Evolutionary conservation across 2,329 filamentous ascomycete genomes (phyloP).

Genomic region (Colletotrichum liaoningense): DNA sequence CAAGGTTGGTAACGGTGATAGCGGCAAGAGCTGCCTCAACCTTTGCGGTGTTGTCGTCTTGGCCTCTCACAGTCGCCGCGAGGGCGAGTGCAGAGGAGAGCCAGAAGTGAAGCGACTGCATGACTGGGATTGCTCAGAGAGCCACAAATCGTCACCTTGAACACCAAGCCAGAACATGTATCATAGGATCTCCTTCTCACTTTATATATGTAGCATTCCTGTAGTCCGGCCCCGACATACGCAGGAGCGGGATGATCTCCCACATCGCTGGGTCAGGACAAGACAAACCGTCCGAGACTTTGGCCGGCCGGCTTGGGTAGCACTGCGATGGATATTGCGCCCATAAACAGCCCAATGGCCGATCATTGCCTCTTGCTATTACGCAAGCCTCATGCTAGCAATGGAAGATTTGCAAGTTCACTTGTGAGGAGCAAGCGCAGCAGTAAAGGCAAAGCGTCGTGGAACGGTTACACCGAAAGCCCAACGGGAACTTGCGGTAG

Average conservation of each 20-base stretch:
- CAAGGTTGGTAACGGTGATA: slow-evolving; percentile 46
- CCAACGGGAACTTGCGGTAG: slow-evolving; percentile 1
- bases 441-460: slow-evolving; percentile 16
- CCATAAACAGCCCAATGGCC: background rate
- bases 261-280: slow-evolving; percentile 7
- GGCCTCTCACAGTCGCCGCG: slow-evolving; percentile 12
- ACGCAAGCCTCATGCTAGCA: slow-evolving; percentile 7
- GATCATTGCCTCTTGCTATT: slow-evolving; percentile 5
- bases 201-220: slow-evolving; percentile 2
- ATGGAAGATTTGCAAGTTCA: background rate
- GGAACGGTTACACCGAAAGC: slow-evolving; percentile 18
- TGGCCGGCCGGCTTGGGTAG: slow-evolving; percentile 22
- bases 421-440: slow-evolving; percentile 4
- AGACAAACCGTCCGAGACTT: slow-evolving; percentile 1
- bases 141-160: background rate
- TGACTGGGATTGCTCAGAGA: background rate
- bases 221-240: background rate
- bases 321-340: background rate
- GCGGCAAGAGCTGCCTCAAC: slow-evolving; percentile 37
- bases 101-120: slow-evolving; percentile 19
- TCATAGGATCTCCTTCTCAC: background rate
- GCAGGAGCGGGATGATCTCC: background rate
- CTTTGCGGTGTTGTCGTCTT: slow-evolving; percentile 2
- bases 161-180: background rate
- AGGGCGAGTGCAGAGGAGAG: slow-evolving; percentile 24